Percentiles rank a stretch among this genome's conserved stretches.
Evolutionary conservation across 164 flowering plant species (phyloP).

Genomic region (Umbilicus rupestris): DNA sequence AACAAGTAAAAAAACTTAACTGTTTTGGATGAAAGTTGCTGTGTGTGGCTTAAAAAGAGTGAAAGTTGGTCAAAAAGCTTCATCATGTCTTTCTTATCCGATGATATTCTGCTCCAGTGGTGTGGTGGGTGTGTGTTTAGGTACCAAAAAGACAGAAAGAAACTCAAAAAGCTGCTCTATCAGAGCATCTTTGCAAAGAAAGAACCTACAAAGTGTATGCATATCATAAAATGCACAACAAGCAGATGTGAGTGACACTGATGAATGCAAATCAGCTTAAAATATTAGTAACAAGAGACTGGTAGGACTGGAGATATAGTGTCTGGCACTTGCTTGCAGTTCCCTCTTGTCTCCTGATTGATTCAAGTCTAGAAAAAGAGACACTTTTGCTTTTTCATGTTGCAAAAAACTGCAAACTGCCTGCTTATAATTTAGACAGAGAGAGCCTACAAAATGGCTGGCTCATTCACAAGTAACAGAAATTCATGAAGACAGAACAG

Average conservation of each 20-base stretch:
- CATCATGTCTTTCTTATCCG: background rate
- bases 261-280: background rate
- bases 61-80: background rate
- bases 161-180: background rate
- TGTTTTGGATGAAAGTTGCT: too few relatives aligned
- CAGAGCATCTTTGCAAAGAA: background rate
- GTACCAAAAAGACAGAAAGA: background rate
- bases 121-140: constrained; percentile 20
- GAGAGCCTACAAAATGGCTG: too few relatives aligned
- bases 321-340: background rate
- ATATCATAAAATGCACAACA: background rate
- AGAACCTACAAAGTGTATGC: too few relatives aligned
- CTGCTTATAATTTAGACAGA: too few relatives aligned
- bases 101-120: constrained; percentile 18
- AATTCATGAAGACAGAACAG: too few relatives aligned
- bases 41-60: background rate
- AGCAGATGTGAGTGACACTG: background rate
- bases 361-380: background rate
- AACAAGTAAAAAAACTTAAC: too few relatives aligned
- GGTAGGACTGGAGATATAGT: background rate
- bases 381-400: background rate
- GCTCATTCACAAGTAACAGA: too few relatives aligned
- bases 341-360: background rate
- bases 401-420: background rate
- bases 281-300: background rate